Evolutionary conservation across 164 flowering plant genomes (phyloP), one percentile per base, ranked within the genome.

Genomic region (Stephania cephalantha): DNA sequence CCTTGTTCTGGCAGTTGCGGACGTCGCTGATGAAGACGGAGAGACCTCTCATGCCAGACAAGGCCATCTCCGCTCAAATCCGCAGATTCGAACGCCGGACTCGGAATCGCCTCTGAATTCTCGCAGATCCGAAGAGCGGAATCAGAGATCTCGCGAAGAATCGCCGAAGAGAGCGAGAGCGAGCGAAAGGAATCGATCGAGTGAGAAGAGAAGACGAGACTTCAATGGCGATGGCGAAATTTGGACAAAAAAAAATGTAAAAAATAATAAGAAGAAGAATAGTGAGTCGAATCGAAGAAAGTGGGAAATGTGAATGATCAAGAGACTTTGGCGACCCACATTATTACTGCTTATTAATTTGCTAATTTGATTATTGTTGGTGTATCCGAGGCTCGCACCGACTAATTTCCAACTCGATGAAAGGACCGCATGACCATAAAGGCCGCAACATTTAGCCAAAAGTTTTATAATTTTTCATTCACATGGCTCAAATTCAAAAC

Each of bases 21-120:
- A 94, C 82, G 79, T 94, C 98, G 85, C 97, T 91, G 65, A 94
- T 94, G 87, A 94, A 94, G 52, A 94, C 95, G 71, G 98, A 94
- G 77, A 94, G 92, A n/a, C 98, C 98, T 85, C 98, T 83, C 98
- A 94, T 94, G 61, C 98, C 98, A 11, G 97, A 88, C 79, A 90
- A 81, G 84, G 98, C 94, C 97, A 91, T 91, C 79, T 72, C 79
- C 83, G 30, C 78, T 82, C 88, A 87, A 92, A 88, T 90, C 94
- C 87, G 7, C 20, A n/a, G 71, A 13, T 46, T 18, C 65, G 20
- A 58, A 18, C n/a, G 65, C 65, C 15, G 22, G n/a, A n/a, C 65
- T 15, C 64, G 8, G 7, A 13, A 58, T 7, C 20, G 22, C 20
- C 65, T 17, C 65, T 6, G n/a, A 6, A 58, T 18, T 5, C 65